A percentile compares a stretch with the other conserved stretches of the same genome.
Evolutionary conservation across 192 early-diverging fungal genomes (phyloP).

Genomic region (Physocladia obscura): DNA sequence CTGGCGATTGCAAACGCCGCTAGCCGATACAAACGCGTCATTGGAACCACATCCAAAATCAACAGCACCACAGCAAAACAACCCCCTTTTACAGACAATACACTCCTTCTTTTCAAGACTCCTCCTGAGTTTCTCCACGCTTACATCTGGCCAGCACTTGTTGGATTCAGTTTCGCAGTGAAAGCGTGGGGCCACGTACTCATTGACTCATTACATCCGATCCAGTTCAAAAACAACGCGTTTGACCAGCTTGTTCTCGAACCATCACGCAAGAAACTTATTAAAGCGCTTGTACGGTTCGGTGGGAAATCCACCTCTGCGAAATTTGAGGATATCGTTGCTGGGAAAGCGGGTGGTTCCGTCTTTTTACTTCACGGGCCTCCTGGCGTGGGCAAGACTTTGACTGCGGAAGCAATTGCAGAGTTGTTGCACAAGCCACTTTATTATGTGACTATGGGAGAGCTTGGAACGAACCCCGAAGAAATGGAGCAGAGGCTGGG

Average conservation of each 20-base stretch:
- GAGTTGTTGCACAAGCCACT: constrained; percentile 55
- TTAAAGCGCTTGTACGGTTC: constrained; percentile 52
- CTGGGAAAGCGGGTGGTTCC: constrained; percentile 53
- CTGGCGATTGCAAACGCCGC: constrained; percentile 40
- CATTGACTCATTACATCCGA: constrained; percentile 36
- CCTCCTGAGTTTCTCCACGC: constrained; percentile 31
- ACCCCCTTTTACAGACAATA: constrained; percentile 23
- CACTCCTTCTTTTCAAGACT: constrained; percentile 22
- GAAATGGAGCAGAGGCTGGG: constrained; percentile 51
- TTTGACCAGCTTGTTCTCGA: constrained; percentile 56
- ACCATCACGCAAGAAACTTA: constrained; percentile 46
- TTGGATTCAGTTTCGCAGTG: constrained; percentile 55
- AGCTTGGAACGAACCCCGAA: constrained; percentile 56
- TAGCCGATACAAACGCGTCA: constrained; percentile 33
- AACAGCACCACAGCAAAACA: constrained; percentile 19
- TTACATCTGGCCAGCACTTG: constrained; percentile 51
- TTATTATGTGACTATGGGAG: constrained; percentile 63
- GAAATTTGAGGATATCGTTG: constrained; percentile 52
- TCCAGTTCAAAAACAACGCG: constrained; percentile 50
- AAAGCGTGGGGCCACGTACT: constrained; percentile 60
- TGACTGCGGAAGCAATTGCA: constrained; percentile 61
- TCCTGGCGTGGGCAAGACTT: constrained; percentile 58
- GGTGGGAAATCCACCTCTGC: constrained; percentile 29
- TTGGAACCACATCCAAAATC: background rate
- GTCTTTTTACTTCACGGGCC: constrained; percentile 60